Evolutionary conservation across 2,329 filamentous ascomycete genomes (phyloP), one percentile per base, ranked within the genome.

Genomic region (Pseudogymnoascus sp.): DNA sequence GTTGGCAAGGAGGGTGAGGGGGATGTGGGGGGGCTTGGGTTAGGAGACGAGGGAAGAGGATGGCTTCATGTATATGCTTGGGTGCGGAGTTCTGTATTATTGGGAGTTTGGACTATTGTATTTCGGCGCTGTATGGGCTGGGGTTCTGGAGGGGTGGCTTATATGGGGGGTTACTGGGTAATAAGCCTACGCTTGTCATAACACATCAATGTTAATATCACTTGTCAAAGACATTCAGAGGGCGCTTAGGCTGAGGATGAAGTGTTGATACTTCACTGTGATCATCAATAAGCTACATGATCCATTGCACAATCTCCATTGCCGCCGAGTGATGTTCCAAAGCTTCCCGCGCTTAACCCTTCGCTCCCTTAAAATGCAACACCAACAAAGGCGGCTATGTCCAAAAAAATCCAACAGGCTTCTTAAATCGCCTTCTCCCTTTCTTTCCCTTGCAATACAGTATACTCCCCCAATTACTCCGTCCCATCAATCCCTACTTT

Each of bases 1-100:
- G 77, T 82, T 97, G 63, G 93, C 93, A 18, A 80, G 89, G 69
- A 78, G 89, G 66, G 91, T 93, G 75, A 80, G 89, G 59, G 89
- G 89, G 11, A 82, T 86, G 50, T 92, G 88, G 88, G 89, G 86
- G 53, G 88, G 88, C 68, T 80, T 77, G 76, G 87, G 75, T 76
- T 82, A 75, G 75, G 28, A n/a, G 9, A 14, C 2, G 11, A 5
- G 28, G 2, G 30, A 20, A 14, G 11, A 14, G 28, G 47, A 20
- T 33, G n/a, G n/a, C 5, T 8, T 33, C 20, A 5, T 53, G 47
- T 53, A 33, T 53, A 53, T 53, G n/a, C 5, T 53, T 33, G 47
- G 28, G 1, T 33, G n/a, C 8, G 47, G 28, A 53, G 28, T 53
- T 33, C n/a, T 53, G 47, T 35, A 20, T 12, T 20, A 18, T 33